These are phyloP conservation scores for Eucalyptus regnans DNA, from an alignment of 345 rosid genomes.

Conservation along the genomic window DNA sequence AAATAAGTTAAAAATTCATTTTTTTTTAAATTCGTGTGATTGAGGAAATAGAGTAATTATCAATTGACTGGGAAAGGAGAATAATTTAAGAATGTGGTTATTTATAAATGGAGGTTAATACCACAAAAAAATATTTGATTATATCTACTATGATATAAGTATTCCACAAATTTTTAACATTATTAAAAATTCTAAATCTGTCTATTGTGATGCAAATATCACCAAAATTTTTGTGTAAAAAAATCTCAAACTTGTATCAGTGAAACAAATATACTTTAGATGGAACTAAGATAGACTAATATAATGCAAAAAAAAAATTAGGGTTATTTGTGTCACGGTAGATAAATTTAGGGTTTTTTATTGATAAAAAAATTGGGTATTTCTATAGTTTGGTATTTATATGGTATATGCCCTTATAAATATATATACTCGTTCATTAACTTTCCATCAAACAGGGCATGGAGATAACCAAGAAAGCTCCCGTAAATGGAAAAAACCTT, in stretches of 20 bases:
- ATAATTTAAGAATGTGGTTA: background rate
- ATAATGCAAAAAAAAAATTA: no score
- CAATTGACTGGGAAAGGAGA: fast-evolving
- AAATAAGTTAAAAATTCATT: background rate
- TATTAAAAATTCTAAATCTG: background rate
- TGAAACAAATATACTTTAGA: background rate
- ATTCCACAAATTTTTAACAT: no score
- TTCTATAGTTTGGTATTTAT: background rate
- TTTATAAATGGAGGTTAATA: no score
- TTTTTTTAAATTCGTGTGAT: background rate
- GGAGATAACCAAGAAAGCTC: background rate
- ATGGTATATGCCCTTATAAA: background rate
- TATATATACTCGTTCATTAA: background rate
- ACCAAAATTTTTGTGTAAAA: background rate
- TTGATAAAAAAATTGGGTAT: fast-evolving
- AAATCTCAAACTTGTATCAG: fast-evolving
- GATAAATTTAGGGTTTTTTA: background rate
- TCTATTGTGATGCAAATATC: background rate
- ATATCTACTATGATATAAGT: background rate
- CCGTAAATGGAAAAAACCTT: background rate
- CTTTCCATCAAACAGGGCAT: background rate
- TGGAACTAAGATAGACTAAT: no score
- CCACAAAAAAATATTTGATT: background rate
- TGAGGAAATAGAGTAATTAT: background rate
- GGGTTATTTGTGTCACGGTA: background rate